A percentile compares a stretch with the other conserved stretches of the same genome.
Conservation (phyloP, 2,329 filamentous ascomycete genomes). For the Penicillium nordicum region DNA sequence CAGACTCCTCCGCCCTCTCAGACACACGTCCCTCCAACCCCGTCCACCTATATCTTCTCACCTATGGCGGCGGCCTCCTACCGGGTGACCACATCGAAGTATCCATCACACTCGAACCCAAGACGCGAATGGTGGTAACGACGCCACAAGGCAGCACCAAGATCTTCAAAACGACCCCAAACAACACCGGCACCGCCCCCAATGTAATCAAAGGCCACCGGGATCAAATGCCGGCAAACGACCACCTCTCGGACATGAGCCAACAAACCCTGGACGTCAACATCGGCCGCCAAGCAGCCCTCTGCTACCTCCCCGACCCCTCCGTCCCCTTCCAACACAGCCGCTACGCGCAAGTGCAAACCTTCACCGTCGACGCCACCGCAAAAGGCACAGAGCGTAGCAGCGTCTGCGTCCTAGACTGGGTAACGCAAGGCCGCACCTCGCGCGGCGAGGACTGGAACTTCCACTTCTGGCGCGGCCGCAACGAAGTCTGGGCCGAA, state of each 20-base stretch:
- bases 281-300: slow-evolving; percentile 48
- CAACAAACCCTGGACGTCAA: slow-evolving; percentile 50
- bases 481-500: slow-evolving; percentile 69
- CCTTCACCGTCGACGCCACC: slow-evolving; percentile 60
- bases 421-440: slow-evolving; percentile 84
- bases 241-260: slow-evolving; percentile 38
- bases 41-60: slow-evolving; percentile 81
- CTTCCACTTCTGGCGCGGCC: slow-evolving; percentile 71
- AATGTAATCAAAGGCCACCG: slow-evolving; percentile 28
- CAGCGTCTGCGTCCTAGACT: slow-evolving; percentile 80
- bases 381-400: slow-evolving; percentile 40
- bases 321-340: slow-evolving; percentile 86
- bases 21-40: slow-evolving; percentile 47
- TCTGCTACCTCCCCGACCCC: slow-evolving; percentile 77
- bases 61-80: slow-evolving; percentile 90
- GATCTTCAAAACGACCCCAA: slow-evolving; percentile 73
- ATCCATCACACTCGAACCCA: slow-evolving; percentile 60
- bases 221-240: slow-evolving; percentile 40
- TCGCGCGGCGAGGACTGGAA: slow-evolving; percentile 89
- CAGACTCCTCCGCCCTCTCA: slow-evolving; percentile 23
- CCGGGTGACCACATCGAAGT: slow-evolving; percentile 80
- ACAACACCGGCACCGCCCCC: slow-evolving; percentile 14
- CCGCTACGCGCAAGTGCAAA: slow-evolving; percentile 78
- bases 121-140: slow-evolving; percentile 63
- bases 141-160: slow-evolving; percentile 80